Evolutionary conservation across 768 basidiomycete species (phyloP).

Genomic region (Agaricus blazei): DNA sequence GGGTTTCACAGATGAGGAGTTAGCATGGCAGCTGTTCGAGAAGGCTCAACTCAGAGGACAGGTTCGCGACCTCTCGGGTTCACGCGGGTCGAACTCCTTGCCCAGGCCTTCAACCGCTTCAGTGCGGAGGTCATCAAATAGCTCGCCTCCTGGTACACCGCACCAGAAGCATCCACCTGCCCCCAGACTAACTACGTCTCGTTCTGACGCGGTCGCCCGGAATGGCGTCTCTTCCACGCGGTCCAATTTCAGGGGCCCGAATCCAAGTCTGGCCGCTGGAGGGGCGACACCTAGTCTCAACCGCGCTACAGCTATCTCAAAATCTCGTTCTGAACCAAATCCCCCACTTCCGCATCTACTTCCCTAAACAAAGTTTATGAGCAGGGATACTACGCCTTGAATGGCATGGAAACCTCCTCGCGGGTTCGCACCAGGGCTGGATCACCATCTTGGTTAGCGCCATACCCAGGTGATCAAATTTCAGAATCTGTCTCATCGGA

Average conservation of each 20-base stretch:
- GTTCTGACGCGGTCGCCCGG: slow-evolving; percentile 1
- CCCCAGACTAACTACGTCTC: slow-evolving; percentile 1
- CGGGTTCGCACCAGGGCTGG: slow-evolving; percentile 19
- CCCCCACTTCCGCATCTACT: background rate
- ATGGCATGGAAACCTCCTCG: background rate
- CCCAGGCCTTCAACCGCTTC: background rate
- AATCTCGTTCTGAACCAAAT: slow-evolving; percentile 1
- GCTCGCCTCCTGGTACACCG: background rate
- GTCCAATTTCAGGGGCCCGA: background rate
- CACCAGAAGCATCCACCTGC: background rate
- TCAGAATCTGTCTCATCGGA: slow-evolving; percentile 11
- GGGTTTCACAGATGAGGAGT: slow-evolving; percentile 35
- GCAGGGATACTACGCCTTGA: background rate
- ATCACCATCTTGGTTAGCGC: slow-evolving; percentile 24
- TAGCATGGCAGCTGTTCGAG: slow-evolving; percentile 31
- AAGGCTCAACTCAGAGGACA: slow-evolving; percentile 23
- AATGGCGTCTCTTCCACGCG: background rate
- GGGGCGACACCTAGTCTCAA: background rate
- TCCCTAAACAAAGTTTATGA: background rate
- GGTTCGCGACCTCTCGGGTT: slow-evolving; percentile 21
- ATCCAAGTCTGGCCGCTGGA: background rate
- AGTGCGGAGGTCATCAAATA: background rate
- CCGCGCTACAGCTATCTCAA: background rate
- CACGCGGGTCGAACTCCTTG: background rate
- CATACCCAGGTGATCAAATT: slow-evolving; percentile 19